Evolutionary conservation across 2,329 filamentous ascomycete genomes (phyloP).

Genomic region (Didymella pinodella): DNA sequence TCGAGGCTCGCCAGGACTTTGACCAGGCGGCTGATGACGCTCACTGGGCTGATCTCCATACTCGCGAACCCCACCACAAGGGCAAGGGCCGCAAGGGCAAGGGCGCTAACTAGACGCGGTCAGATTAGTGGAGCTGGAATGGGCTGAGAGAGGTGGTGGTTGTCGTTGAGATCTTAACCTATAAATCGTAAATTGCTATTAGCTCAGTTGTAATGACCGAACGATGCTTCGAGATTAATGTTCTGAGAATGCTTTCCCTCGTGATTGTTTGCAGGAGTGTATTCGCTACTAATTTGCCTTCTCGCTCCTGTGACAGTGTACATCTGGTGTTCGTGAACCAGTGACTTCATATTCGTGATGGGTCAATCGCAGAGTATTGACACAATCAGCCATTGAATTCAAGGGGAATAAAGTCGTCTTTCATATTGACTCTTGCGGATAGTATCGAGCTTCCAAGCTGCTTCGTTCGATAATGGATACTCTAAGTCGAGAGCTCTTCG

Average conservation of each 20-base stretch:
- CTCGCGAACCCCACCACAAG: conserved; percentile 33
- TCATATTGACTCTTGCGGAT: not conserved
- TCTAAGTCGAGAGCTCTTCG: conserved; percentile 20
- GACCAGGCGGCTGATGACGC: conserved; percentile 24
- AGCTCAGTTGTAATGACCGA: conserved; percentile 5
- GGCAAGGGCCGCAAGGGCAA: conserved; percentile 23
- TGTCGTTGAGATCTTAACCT: conserved; percentile 5
- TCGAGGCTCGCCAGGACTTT: conserved; percentile 4
- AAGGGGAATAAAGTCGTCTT: not conserved
- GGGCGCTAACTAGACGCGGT: conserved; percentile 7
- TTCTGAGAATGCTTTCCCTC: not conserved
- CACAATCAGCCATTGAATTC: not conserved
- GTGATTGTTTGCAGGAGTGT: not conserved
- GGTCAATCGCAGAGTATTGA: not conserved
- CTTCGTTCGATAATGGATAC: conserved; percentile 13
- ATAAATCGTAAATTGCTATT: conserved; percentile 16
- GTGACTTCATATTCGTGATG: not conserved
- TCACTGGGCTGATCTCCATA: conserved; percentile 16
- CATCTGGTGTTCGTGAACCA: not conserved
- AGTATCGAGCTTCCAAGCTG: not conserved
- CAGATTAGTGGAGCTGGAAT: not conserved
- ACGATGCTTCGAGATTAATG: not conserved
- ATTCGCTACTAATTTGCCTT: not conserved
- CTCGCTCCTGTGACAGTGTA: not conserved
- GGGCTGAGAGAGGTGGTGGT: not conserved